Conservation (phyloP, 2,329 filamentous ascomycete genomes). For the Ceratocystis alfenasii region DNA sequence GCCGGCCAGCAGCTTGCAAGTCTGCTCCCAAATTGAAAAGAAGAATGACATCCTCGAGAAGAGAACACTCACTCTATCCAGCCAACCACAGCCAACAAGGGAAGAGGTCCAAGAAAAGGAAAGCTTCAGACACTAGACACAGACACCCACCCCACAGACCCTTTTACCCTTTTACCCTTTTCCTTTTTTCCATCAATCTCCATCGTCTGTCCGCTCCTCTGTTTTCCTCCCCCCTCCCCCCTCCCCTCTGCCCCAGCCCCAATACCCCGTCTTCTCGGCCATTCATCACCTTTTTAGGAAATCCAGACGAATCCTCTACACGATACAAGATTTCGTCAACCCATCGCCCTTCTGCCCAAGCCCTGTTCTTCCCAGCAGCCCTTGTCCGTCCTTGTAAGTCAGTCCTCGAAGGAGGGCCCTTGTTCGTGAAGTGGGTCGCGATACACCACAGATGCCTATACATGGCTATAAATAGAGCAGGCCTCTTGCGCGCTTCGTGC, state of each 20-base stretch:
- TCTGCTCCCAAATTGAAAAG: too few relatives aligned
- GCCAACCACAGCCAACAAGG: neutral
- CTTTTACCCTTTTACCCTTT: neutral
- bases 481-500: neutral
- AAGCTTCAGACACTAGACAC: neutral
- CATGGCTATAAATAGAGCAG: neutral
- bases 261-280: neutral
- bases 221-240: neutral
- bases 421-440: neutral
- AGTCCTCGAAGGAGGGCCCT: neutral
- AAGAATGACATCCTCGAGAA: too few relatives aligned
- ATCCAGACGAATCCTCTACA: neutral
- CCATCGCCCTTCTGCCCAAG: too few relatives aligned
- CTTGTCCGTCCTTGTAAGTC: neutral
- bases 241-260: neutral
- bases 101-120: neutral
- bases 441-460: too few relatives aligned
- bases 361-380: neutral
- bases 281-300: neutral
- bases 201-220: neutral
- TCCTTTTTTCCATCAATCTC: neutral
- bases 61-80: too few relatives aligned
- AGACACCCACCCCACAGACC: slow-evolving; percentile 11
- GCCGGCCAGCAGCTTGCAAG: too few relatives aligned
- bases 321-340: neutral